phyloP scores from a whole-genome alignment of 176 grass and related monocot genomes.

The Elaeis guineensis region DNA sequence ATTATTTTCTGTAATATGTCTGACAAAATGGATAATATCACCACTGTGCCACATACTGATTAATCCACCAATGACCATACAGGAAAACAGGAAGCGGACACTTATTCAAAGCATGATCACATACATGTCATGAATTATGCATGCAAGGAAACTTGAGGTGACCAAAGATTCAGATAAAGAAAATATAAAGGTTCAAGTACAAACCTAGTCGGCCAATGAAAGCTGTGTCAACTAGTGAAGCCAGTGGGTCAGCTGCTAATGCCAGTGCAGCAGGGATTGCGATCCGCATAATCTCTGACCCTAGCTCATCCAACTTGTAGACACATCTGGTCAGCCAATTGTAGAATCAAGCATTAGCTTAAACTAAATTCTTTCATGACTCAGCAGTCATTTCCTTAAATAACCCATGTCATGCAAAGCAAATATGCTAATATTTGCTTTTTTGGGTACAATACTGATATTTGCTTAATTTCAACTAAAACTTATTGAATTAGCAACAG shows the following conservation, averaged over 20 bases:
- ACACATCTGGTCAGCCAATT: conserved; percentile 36
- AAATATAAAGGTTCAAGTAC: neutral
- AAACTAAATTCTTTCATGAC: neutral
- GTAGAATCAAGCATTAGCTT: conserved; percentile 1
- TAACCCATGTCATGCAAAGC: no score
- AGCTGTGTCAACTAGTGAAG: conserved; percentile 84
- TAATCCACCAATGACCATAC: no score
- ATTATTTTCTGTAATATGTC: no score
- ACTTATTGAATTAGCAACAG: neutral
- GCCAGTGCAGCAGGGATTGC: conserved; percentile 80
- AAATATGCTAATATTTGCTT: neutral
- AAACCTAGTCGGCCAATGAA: conserved; percentile 94
- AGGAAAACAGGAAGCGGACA: neutral
- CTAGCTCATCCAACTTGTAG: conserved; percentile 83
- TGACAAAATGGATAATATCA: no score
- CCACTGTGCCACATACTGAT: no score
- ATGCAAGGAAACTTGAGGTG: neutral
- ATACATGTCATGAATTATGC: no score
- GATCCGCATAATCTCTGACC: conserved; percentile 67
- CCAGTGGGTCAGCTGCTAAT: conserved; percentile 81
- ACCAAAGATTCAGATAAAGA: neutral
- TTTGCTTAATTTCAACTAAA: neutral
- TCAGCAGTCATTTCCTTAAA: no score
- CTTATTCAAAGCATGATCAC: neutral
- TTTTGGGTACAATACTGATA: no score